phyloP scores from a whole-genome alignment of 1,284 basidiomycete genomes.

The Thelephora terrestris region DNA sequence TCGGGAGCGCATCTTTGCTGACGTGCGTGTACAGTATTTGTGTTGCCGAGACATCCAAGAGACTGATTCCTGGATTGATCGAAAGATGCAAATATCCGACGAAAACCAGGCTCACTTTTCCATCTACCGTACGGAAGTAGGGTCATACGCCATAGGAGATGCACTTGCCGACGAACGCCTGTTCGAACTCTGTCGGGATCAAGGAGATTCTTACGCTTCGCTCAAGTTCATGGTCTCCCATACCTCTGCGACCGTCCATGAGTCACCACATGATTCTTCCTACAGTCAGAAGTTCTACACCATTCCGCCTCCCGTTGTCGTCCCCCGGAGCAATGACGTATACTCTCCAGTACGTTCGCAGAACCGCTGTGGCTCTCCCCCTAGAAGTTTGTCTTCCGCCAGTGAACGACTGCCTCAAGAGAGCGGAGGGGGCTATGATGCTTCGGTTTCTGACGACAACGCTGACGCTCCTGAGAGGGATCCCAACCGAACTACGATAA shows the following conservation, averaged over 20 bases:
- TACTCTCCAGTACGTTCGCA: constrained; percentile 40
- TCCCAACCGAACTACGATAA: constrained; percentile 32
- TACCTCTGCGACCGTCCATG: constrained; percentile 49
- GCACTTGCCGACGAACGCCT: constrained; percentile 61
- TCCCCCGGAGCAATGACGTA: constrained; percentile 18
- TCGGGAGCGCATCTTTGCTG: constrained; percentile 76
- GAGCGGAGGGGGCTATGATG: constrained; percentile 51
- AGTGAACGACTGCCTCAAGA: constrained; percentile 50
- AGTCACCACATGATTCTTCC: constrained; percentile 32
- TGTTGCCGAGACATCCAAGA: not conserved
- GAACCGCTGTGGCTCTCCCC: constrained; percentile 40
- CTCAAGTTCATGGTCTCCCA: constrained; percentile 76
- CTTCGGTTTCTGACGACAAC: constrained; percentile 51
- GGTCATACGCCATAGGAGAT: constrained; percentile 60
- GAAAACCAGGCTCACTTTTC: constrained; percentile 69
- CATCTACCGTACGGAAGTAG: constrained; percentile 83
- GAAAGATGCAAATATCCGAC: constrained; percentile 73
- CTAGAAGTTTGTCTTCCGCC: constrained; percentile 58
- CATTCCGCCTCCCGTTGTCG: constrained; percentile 43
- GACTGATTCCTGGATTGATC: not conserved
- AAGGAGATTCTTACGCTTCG: constrained; percentile 64
- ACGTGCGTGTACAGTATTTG: constrained; percentile 36
- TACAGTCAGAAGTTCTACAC: constrained; percentile 28
- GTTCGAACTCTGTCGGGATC: constrained; percentile 58
- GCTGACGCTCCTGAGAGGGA: constrained; percentile 30